Evolutionary conservation across 2,329 filamentous ascomycete genomes (phyloP), one percentile per base, ranked within the genome.

Genomic region (Aspergillus fijiensis): DNA sequence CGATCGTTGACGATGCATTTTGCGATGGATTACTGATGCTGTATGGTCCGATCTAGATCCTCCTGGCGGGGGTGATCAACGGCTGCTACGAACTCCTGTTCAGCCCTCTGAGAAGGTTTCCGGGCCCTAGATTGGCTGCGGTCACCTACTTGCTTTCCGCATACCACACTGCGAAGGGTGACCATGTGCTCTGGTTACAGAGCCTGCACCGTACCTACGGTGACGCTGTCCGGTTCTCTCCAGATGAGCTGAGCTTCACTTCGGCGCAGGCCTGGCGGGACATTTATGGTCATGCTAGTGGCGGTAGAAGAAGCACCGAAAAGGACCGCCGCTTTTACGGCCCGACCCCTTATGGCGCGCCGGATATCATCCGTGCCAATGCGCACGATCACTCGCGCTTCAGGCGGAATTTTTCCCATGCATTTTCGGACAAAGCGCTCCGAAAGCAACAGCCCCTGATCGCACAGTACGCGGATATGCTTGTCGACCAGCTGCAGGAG

Each of bases 231-330:
- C 72, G 79, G 1, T 72, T 78, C 14, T 68, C 70, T 0, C 79
- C 79, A 0, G 72, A 73, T 42, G 70, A 78, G 27, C 64, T 81
- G 3, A 75, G 71, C 19, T 77, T 76, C 60, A 68, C 69, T 23
- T 62, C 58, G 27, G 61, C 66, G 7, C 54, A 65, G 6, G 71
- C 69, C 19, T 76, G 71, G 72, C 72, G 72, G 52, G 71, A 71
- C 7, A 75, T 78, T 35, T 77, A 77, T 53, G 74, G 72, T 9
- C 69, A 70, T 47, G 69, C 71, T 10, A 66, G 62, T 21, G 63
- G 66, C 49, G 70, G 68, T 6, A 59, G 63, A 4, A 63, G 60
- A 47, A 49, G 62, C 4, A 70, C 69, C 27, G 53, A 65, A 48
- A 74, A 71, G 54, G 69, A 73, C 54, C 62, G 60, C 1, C 60